Conservation (phyloP, 2,329 filamentous ascomycete species). For the Paramyrothecium roridum region DNA sequence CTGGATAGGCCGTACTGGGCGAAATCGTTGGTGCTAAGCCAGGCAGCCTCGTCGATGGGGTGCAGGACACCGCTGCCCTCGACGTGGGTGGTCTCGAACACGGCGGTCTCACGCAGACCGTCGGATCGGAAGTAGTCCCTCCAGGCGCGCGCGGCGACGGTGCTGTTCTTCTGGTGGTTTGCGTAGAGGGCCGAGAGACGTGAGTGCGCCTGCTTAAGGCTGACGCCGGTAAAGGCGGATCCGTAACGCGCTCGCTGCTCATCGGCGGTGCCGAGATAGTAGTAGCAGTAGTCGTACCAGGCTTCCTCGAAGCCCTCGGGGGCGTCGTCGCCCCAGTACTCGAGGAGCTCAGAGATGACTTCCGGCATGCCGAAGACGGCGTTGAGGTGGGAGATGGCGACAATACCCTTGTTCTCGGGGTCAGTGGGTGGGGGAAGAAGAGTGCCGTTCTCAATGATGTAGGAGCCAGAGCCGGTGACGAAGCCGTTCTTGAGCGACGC, state of each 20-base stretch:
- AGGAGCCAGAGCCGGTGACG: conserved; percentile 52
- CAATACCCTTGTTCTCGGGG: conserved; percentile 45
- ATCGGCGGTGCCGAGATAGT: conserved; percentile 44
- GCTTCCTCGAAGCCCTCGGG: conserved; percentile 48
- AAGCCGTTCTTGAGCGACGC: conserved; percentile 55
- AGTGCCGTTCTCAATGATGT: conserved; percentile 45
- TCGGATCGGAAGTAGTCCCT: conserved; percentile 47
- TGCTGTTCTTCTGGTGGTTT: conserved; percentile 36
- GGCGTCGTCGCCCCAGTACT: conserved; percentile 41
- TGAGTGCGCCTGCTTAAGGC: conserved; percentile 54
- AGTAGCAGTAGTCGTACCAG: conserved; percentile 60
- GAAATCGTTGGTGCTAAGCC: conserved; percentile 55
- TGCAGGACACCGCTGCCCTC: conserved; percentile 40
- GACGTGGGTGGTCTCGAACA: conserved; percentile 35
- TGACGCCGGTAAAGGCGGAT: conserved; percentile 40
- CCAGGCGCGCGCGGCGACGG: conserved; percentile 50
- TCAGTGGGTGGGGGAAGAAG: conserved; percentile 51
- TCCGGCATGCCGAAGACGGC: conserved; percentile 58
- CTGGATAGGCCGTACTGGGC: conserved; percentile 55
- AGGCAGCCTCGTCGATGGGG: conserved; percentile 51
- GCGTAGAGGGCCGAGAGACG: conserved; percentile 55
- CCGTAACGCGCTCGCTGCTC: conserved; percentile 55
- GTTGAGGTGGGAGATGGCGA: conserved; percentile 52
- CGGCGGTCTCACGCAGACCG: conserved; percentile 34
- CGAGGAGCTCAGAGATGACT: conserved; percentile 52